These are phyloP conservation scores for Protoeuglena noctilucae DNA, from an alignment of 139 green algal genomes.

Conservation along the genomic window DNA sequence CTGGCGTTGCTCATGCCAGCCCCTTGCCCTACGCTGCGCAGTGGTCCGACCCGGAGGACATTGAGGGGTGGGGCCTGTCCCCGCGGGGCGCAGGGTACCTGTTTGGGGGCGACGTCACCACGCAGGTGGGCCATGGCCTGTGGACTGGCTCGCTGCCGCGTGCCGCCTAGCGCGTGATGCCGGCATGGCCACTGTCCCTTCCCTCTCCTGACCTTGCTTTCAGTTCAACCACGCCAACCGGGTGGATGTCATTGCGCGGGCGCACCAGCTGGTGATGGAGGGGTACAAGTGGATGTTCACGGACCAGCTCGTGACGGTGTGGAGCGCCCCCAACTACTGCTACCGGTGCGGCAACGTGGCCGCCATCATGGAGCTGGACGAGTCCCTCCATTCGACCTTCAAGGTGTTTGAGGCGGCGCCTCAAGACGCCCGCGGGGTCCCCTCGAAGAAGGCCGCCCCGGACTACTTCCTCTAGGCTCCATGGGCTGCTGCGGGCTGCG, in stretches of 20 bases:
- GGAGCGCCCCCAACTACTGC: constrained; percentile 97
- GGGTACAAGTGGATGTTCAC: constrained; percentile 99
- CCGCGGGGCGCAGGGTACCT: constrained; percentile 75
- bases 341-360: constrained; percentile 98
- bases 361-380: constrained; percentile 89
- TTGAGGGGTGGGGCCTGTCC: constrained; percentile 86
- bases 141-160: no score
- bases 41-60: constrained; percentile 92
- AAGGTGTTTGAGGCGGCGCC: constrained; percentile 91
- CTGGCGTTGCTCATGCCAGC: no score
- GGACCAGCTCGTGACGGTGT: constrained; percentile 90
- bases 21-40: no score
- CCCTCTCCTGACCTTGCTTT: no score
- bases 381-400: constrained; percentile 73
- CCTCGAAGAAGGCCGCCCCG: constrained; percentile 67
- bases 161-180: no score
- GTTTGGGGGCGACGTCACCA: constrained; percentile 90
- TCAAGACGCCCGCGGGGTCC: constrained; percentile 61
- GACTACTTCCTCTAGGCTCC: constrained; percentile 61
- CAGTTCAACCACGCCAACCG: constrained; percentile 73
- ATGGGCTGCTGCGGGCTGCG: not conserved
- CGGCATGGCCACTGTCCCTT: no score
- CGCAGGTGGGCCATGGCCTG: no score
- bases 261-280: constrained; percentile 98
- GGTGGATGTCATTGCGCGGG: constrained; percentile 71